Evolutionary conservation across 192 early-diverging fungal genomes (phyloP).

Genomic region (Coemansia asiatica): DNA sequence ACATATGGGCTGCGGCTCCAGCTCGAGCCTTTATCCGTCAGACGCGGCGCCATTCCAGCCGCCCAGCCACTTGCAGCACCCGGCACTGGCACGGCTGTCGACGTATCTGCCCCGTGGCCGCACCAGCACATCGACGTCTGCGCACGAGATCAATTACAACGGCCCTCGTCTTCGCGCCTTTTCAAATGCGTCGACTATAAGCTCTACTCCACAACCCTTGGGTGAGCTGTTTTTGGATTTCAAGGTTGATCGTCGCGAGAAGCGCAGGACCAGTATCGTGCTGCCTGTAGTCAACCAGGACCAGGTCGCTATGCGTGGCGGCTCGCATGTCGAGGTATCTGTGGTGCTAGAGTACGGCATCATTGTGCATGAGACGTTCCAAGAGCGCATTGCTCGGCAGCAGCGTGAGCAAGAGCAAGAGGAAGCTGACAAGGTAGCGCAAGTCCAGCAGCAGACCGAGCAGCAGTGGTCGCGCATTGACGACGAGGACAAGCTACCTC

Average conservation of each 20-base stretch:
- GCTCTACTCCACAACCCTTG: slow-evolving; percentile 41
- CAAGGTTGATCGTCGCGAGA: slow-evolving; percentile 40
- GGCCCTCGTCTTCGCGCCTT: slow-evolving; percentile 47
- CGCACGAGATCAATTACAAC: slow-evolving; percentile 42
- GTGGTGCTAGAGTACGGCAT: slow-evolving; percentile 57
- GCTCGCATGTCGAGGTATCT: slow-evolving; percentile 50
- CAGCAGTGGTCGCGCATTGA: slow-evolving; percentile 39
- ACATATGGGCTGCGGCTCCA: neutral
- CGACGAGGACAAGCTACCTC: slow-evolving; percentile 24
- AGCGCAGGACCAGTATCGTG: slow-evolving; percentile 45
- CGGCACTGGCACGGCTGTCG: slow-evolving; percentile 39
- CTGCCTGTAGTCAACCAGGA: slow-evolving; percentile 52
- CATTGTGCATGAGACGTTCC: slow-evolving; percentile 46
- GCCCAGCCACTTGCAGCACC: slow-evolving; percentile 13
- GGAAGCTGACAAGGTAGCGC: slow-evolving; percentile 14
- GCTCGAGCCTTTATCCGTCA: slow-evolving; percentile 1
- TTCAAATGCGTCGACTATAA: slow-evolving; percentile 42
- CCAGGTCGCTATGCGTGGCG: slow-evolving; percentile 52
- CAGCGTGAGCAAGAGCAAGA: slow-evolving; percentile 15
- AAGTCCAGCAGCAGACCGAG: slow-evolving; percentile 25
- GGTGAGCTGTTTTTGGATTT: slow-evolving; percentile 57
- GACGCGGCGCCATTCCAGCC: neutral
- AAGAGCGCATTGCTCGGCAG: slow-evolving; percentile 20
- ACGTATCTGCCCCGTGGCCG: slow-evolving; percentile 43
- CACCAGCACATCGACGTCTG: slow-evolving; percentile 34